phyloP scores from a whole-genome alignment of 176 grass and related monocot species.

The Aegilops umbellulata region DNA sequence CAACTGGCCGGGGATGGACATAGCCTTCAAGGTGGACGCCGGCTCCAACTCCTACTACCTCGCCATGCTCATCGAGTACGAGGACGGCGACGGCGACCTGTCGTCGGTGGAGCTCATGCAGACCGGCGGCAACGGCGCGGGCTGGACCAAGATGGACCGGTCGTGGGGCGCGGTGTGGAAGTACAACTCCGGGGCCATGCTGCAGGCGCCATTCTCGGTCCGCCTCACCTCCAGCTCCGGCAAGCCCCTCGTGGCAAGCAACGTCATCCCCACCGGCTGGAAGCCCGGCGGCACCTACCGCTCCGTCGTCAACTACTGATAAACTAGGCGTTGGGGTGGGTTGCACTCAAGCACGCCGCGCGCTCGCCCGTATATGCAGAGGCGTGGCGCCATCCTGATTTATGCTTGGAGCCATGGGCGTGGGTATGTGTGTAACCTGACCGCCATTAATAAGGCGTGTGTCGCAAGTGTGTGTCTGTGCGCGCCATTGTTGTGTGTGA shows the following conservation, averaged over 20 bases:
- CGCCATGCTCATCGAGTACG: constrained; percentile 66
- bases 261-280: constrained; percentile 53
- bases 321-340: background rate
- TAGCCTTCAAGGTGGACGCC: constrained; percentile 64
- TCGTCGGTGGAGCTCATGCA: constrained; percentile 61
- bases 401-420: constrained; percentile 35
- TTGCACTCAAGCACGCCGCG: background rate
- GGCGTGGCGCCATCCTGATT: constrained; percentile 30
- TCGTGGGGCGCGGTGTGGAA: constrained; percentile 69
- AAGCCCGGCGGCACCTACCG: constrained; percentile 48
- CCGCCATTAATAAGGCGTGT: background rate
- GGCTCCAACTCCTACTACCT: constrained; percentile 87
- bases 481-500: background rate
- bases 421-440: constrained; percentile 15
- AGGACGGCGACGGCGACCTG: constrained; percentile 73
- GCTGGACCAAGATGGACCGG: constrained; percentile 48
- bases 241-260: constrained; percentile 36
- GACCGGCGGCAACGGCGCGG: background rate
- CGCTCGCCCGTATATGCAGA: background rate
- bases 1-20: constrained; percentile 58
- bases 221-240: constrained; percentile 53
- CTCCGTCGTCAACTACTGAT: constrained; percentile 46
- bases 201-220: constrained; percentile 54
- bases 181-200: constrained; percentile 20
- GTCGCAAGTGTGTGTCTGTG: constrained; percentile 2